Evolutionary conservation across 805 yeast species (phyloP), one percentile per base, ranked within the genome.

Genomic region (Hanseniaspora pseudoguilliermondii): DNA sequence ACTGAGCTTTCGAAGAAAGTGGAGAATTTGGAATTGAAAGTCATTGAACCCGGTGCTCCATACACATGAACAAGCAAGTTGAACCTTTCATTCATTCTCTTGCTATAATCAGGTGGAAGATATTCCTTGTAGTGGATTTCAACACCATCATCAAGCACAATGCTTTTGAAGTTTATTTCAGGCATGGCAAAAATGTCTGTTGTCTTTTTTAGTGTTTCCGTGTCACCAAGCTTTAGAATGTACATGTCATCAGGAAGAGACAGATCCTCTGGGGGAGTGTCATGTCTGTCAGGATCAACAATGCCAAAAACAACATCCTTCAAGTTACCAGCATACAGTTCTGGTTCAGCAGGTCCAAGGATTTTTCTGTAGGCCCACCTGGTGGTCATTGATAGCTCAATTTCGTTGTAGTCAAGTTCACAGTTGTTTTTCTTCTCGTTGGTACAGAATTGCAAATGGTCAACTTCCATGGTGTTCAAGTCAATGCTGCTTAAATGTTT

Each of bases 41-140:
- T 75, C 60, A 80, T 82, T 4, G 86, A 81, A 0, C 93, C 95
- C 1, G 95, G 95, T 0, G 93, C 95, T 3, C 89, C 93, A 64
- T 86, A 86, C 0, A 79, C 82, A 57, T 78, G 76, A 2, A 84
- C 87, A 44, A 86, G 66, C 13, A 86, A 59, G 0, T 41, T 41
- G 93, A 90, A 62, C 84, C 79, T 59, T 76, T 74, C 42, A 66
- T 67, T 15, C 13, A 2, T 0, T 60, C 80, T 70, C 61, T 83
- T 78, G 47, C 72, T 70, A 47, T 21, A 56, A 2, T 38, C 35
- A 0, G 75, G 74, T 0, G 95, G 95, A 44, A 75, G 71, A 9
- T 81, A 78, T 62, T 84, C 90, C 42, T 82, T 67, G 55, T 80
- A 73, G 62, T 82, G 78, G 7, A 82, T 64, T 8, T 60, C 62